Base-by-base conservation (phyloP, 768 basidiomycete genomes). In the Agrocybe praecox region DNA sequence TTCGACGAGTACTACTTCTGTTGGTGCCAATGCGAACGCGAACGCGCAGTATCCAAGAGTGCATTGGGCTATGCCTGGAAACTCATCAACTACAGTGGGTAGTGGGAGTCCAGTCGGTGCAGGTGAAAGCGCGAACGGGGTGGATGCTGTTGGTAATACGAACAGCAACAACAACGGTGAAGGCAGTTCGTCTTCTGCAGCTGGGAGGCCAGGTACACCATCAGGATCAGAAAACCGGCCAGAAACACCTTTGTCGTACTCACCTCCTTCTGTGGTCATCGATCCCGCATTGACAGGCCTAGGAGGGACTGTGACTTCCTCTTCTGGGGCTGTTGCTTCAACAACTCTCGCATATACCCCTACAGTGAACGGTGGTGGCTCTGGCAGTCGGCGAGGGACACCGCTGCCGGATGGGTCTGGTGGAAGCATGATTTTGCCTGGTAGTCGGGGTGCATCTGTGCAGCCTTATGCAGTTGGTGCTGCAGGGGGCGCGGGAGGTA, bases 61-160 rank as follows among this genome's bases (percentile, higher is more conserved):
- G 6, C 77, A 77, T 52, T 79, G 78, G 78, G 53, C 74, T 1
- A 63, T 59, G 45, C 68, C 69, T 0, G 57, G 60, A 15, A n/a
- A 12, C n/a, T 40, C 36, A 5, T 6, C 36, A 12, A 40, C 36
- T 4, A 40, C 36, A n/a, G 12, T 12, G 36, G 12, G 6, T 40
- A 22, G 42, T n/a, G 46, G 24, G 6, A n/a, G 48, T 22, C 40
- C n/a, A 15, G 48, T 49, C 22, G 33, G 15, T 18, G 26, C 50
- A 6, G 47, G 40, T 9, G 46, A 42, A 19, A 24, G 49, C 9
- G 52, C 55, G 10, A 22, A 45, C 7, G 21, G 52, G n/a, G 44
- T 42, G 24, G 52, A 49, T 23, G 52, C 24, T 12, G 47, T 19
- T 52, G 46, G 19, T 19, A 32, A 14, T 12, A 9, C 23, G 19